Evolutionary conservation across 164 flowering plant species (phyloP), one percentile per base, ranked within the genome.

Genomic region (Magnolia changhungtana): DNA sequence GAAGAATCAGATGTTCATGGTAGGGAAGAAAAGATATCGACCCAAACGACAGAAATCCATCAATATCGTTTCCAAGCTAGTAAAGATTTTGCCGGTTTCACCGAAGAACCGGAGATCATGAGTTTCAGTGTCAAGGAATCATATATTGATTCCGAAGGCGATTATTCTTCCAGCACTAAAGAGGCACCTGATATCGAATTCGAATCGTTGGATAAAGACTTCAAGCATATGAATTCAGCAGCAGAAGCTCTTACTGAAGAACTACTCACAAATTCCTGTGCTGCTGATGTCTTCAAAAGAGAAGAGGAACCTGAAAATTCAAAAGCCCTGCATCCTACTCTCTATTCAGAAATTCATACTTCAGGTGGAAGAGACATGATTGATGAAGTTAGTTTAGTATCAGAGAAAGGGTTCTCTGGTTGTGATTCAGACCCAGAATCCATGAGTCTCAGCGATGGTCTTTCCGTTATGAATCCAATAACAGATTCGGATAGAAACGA

Each of bases 351-450:
- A 72, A 24, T 13, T 9, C 24, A 18, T 52, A 16, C 37, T 24
- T 58, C 63, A 7, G 23, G n/a, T 31, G 19, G 19, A 21, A n/a
- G 2, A 8, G 75, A 61, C 11, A 29, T 31, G 7, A 7, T 21
- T 6, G 27, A 19, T 50, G 73, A n/a, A 50, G 13, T 49, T 71
- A 20, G 72, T 66, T 67, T 78, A 71, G 64, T 78, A 70, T n/a
- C 74, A 8, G 87, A 82, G 51, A 76, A 75, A 37, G 81, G 83
- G 65, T 80, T 84, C n/a, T 24, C 50, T n/a, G 80, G 51, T 67
- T 78, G 73, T 7, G 87, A 84, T 81, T 82, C 86, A 49, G 88
- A 87, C 23, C 75, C 84, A 0, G 90, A 85, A 18, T 86, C 89
- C 0, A 73, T 77, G 50, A 69, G 45, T 69, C 87, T 85, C 13